phyloP scores from a whole-genome alignment of 1,284 basidiomycete species.

The Melampsora larici-populina region DNA sequence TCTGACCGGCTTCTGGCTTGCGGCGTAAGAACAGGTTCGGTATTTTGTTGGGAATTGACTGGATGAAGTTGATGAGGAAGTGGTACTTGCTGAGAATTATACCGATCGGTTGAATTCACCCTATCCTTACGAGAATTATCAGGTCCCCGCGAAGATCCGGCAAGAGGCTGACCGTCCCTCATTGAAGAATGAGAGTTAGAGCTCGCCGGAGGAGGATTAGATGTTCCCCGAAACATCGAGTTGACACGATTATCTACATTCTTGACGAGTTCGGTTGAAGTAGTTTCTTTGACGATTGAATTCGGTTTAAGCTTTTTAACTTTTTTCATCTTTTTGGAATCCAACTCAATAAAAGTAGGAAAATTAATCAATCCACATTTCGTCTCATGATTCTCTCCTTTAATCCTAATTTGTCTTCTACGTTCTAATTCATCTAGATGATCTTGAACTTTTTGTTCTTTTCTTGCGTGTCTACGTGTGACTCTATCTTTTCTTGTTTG shows the following conservation, averaged over 20 bases:
- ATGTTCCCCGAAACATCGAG: no score
- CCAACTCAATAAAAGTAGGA: neutral
- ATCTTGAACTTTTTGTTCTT: neutral
- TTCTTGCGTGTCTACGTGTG: neutral
- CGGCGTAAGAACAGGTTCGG: no score
- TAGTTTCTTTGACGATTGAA: neutral
- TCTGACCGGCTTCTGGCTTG: no score
- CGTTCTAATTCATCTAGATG: neutral
- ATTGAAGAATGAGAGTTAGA: neutral
- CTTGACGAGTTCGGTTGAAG: no score
- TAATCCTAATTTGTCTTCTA: neutral
- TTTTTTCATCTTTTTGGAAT: neutral
- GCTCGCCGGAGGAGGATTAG: neutral
- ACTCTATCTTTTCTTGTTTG: neutral
- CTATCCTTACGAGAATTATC: neutral
- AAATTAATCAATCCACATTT: neutral
- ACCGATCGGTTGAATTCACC: no score
- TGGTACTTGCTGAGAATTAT: no score
- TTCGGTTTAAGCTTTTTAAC: neutral
- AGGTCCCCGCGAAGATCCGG: neutral
- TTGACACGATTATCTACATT: neutral
- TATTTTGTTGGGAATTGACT: no score
- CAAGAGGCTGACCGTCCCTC: neutral
- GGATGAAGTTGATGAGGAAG: no score
- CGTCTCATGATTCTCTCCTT: neutral